Evolutionary conservation across 768 basidiomycete species (phyloP).

Genomic region (Trichaptum fuscoviolaceum): DNA sequence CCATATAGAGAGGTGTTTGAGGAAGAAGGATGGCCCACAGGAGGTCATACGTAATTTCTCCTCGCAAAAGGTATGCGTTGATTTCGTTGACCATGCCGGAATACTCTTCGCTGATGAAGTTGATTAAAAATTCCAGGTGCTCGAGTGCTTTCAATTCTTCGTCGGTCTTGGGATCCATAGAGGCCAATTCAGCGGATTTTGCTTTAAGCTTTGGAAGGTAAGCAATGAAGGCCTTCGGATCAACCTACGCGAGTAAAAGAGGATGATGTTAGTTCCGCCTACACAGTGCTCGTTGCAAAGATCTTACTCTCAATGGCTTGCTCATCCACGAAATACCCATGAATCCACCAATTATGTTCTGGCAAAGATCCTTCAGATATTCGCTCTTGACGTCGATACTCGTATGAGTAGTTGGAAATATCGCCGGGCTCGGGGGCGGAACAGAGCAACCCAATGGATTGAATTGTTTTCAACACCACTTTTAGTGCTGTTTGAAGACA

Average conservation of each 20-base stretch:
- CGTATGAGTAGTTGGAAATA: slow-evolving; percentile 20
- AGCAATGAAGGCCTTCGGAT: slow-evolving; percentile 52
- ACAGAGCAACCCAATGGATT: no score
- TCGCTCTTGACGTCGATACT: slow-evolving; percentile 42
- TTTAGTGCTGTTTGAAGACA: no score
- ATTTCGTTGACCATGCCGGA: slow-evolving; percentile 40
- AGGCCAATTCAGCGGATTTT: slow-evolving; percentile 35
- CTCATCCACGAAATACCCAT: slow-evolving; percentile 59
- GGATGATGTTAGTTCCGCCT: not conserved
- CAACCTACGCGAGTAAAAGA: slow-evolving; percentile 31
- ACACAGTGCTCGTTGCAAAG: not conserved
- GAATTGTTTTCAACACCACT: no score
- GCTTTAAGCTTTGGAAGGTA: slow-evolving; percentile 42
- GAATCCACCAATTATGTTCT: slow-evolving; percentile 54
- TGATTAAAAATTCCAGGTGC: slow-evolving; percentile 45
- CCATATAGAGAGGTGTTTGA: slow-evolving; percentile 42
- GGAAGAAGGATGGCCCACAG: slow-evolving; percentile 58
- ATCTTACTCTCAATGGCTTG: slow-evolving; percentile 47
- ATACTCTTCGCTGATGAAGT: slow-evolving; percentile 46
- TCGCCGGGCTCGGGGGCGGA: slow-evolving; percentile 12
- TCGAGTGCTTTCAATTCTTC: slow-evolving; percentile 39
- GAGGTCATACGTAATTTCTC: slow-evolving; percentile 53
- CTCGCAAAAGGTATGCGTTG: slow-evolving; percentile 41
- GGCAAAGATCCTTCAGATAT: slow-evolving; percentile 51
- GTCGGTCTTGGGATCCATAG: slow-evolving; percentile 28